Evolutionary conservation across 495 filamentous ascomycete genomes (phyloP).

Genomic region (Podospora comata): DNA sequence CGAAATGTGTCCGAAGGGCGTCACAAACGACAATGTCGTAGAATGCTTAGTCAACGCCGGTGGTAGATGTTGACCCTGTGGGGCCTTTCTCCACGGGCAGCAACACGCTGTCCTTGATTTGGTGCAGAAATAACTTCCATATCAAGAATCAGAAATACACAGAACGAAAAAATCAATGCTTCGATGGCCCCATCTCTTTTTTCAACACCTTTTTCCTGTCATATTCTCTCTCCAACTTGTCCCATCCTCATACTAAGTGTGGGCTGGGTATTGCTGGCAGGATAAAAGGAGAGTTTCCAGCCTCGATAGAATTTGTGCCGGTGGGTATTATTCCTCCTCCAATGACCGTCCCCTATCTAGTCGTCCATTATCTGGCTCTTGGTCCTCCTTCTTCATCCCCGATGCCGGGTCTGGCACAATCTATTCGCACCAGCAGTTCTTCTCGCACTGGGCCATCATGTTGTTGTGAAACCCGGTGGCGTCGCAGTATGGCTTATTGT

Average conservation of each 20-base stretch:
- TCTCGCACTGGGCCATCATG: slow-evolving; percentile 22
- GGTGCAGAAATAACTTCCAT: no score
- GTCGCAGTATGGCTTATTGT: slow-evolving; percentile 23
- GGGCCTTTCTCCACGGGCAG: not conserved
- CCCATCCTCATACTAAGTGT: no score
- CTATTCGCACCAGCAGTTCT: slow-evolving; percentile 18
- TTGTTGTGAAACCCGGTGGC: slow-evolving; percentile 23
- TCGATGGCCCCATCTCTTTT: no score
- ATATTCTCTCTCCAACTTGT: no score
- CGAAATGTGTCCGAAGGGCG: not conserved
- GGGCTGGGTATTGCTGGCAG: no score
- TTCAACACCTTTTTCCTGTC: no score
- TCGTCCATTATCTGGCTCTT: not conserved
- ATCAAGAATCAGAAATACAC: no score
- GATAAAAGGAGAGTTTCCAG: no score
- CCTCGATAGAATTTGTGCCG: no score
- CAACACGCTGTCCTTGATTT: not conserved
- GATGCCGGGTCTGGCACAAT: no score
- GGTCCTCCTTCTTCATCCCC: not conserved
- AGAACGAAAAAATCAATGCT: no score
- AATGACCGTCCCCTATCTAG: not conserved
- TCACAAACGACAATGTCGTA: not conserved
- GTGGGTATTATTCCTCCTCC: not conserved
- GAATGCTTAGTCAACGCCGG: not conserved
- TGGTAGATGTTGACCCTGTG: not conserved